Evolutionary conservation across 2,329 filamentous ascomycete genomes (phyloP), one percentile per base, ranked within the genome.

Genomic region (Neodidymelliopsis sp.): DNA sequence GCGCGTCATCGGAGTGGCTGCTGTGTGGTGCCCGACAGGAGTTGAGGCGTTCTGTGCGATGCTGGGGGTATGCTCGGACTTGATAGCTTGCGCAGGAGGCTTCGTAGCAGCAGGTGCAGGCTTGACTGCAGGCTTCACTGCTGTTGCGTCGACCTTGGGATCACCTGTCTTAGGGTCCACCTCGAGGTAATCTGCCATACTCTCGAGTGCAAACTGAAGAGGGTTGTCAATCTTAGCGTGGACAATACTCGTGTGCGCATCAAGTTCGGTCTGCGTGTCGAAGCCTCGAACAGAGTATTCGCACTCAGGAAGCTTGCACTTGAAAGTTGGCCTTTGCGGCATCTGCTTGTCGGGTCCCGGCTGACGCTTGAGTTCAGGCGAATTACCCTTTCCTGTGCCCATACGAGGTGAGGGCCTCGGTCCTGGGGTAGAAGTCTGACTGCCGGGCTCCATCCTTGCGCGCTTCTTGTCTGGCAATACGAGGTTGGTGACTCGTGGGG

Each of bases 381-480:
- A 76, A 40, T 54, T 63, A 36, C 60, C 60, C 53, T 76, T 77
- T 31, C 59, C 65, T 24, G 59, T 57, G 23, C 53, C 46, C 22
- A 75, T 57, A 35, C 67, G 70, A 18, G 76, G 77, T 37, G 76
- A 78, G 4, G 68, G 63, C 33, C 67, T 70, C 6, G 69, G 61
- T 29, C 62, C 71, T 20, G 76, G 74, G 2, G 77, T 78, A 4
- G 75, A 74, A 1, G 65, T 69, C 30, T 74, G 69, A 47, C 72
- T 78, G 23, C 63, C 69, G 5, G 62, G 63, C 12, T 74, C 74
- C 24, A 74, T 67, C 73, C 82, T 84, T 42, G 78, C 76, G 60
- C 77, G 81, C 74, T 85, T 86, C 46, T 76, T 74, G 2, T 79
- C 76, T 13, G 83, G 84, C 18, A 86, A 69, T 35, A 83, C 80